Base-by-base conservation (phyloP, 2,329 filamentous ascomycete species). In the Aphanocladium album region DNA sequence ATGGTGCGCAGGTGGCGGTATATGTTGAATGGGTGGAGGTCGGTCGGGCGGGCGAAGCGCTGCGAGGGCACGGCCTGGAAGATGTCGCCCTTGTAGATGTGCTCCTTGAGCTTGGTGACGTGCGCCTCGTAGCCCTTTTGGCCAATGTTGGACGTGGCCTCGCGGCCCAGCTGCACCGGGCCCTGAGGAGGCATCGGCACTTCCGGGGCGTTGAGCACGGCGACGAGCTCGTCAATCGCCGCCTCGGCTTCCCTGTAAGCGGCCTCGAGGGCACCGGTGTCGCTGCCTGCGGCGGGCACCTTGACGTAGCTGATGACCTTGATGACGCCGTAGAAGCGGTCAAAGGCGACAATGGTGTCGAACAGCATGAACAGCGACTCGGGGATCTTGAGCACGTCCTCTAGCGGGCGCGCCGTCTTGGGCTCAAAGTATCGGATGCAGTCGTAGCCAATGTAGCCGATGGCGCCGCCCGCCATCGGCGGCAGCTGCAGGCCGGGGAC, bases 381-480 rank as follows among this genome's bases (percentile, higher is more conserved):
- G 0, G 95, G 95, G 46, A 98, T 90, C 62, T 89, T 79, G 23
- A 98, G 82, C 33, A 96, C 83, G 75, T 99, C 95, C 75, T 95
- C 89, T 80, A 97, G 86, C 2, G 91, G 86, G 54, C 92, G 85
- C 27, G 87, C 88, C n/a, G 95, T 98, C 82, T 93, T 96, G 63
- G 95, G 95, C 80, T 99, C 95, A 68, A 99, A 99, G 77, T 98
- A 98, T 71, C 89, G 88, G 69, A 99, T 91, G 74, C 95, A 99
- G 73, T 99, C 95, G 72, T 99, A 99, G 57, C 93, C 93, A 6
- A 98, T 91, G 73, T 98, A 99, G 62, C 95, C 95, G 69, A 99
- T 91, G 14, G 93, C 95, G 54, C 95, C 95, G 45, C 93, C 95
- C 0, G 90, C 91, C 77, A 99, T 79, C 27, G 91, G 90, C 56